A percentile compares a stretch with the other conserved stretches of the same genome.
These are phyloP conservation scores for Lentinula aciculospora DNA, from an alignment of 768 basidiomycete species.

Conservation along the genomic window DNA sequence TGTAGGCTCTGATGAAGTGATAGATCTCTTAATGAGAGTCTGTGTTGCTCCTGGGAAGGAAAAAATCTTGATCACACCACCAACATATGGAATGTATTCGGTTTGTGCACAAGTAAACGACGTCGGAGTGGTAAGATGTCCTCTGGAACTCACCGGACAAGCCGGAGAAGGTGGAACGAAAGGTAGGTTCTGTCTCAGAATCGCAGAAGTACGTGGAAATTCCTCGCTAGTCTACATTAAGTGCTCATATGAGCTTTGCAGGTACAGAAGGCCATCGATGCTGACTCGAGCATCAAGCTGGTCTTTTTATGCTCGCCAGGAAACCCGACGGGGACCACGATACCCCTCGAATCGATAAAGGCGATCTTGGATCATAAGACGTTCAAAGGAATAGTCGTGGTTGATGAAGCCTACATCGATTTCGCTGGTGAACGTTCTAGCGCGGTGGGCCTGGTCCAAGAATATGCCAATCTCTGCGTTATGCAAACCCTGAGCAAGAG, in stretches of 20 bases:
- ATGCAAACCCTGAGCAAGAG: conserved; percentile 96
- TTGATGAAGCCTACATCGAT: conserved; percentile 98
- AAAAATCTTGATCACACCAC: conserved; percentile 84
- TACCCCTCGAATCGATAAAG: conserved; percentile 66
- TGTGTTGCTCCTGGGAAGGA: conserved; percentile 77
- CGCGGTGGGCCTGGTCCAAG: conserved; percentile 64
- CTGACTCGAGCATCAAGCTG: conserved; percentile 79
- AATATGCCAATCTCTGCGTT: conserved; percentile 89
- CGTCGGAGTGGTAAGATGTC: conserved; percentile 72
- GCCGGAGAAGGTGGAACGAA: conserved; percentile 69
- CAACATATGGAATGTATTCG: conserved; percentile 97
- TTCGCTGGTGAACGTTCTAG: conserved; percentile 63
- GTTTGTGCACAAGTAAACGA: conserved; percentile 97
- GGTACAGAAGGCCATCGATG: conserved; percentile 66
- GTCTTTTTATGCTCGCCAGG: conserved; percentile 96
- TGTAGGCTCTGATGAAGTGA: conserved; percentile 95
- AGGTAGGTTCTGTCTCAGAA: conserved; percentile 67
- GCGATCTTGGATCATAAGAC: conserved; percentile 68
- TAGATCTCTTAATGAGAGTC: conserved; percentile 90
- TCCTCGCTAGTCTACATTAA: neutral
- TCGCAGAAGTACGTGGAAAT: conserved; percentile 58
- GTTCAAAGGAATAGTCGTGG: conserved; percentile 88
- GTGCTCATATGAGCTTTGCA: conserved; percentile 20
- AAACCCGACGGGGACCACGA: conserved; percentile 89
- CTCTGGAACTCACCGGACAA: conserved; percentile 52